Percentiles rank a stretch among this genome's conserved stretches.
phyloP scores from a whole-genome alignment of 441 rosid species.

The Cnidoscolus chayamansa region DNA sequence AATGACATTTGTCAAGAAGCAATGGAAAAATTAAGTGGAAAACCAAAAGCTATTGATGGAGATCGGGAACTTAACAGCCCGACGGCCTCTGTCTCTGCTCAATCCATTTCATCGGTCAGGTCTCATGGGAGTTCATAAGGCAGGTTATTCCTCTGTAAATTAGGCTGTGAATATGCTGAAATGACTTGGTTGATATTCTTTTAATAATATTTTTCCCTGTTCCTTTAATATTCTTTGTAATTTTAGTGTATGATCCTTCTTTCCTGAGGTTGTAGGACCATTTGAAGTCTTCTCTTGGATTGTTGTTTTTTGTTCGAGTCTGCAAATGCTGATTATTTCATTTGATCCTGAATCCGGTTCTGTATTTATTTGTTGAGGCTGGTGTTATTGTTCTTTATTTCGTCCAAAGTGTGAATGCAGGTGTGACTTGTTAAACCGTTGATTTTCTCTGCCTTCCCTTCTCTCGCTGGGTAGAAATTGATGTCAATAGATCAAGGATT shows the following conservation, averaged over 20 bases:
- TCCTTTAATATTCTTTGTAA: background rate
- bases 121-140: slow-evolving; percentile 80
- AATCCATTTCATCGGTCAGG: slow-evolving; percentile 85
- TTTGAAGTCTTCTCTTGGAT: slow-evolving; percentile 20
- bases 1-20: slow-evolving; percentile 75
- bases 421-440: background rate
- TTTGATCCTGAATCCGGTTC: slow-evolving; percentile 18
- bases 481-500: no score
- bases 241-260: slow-evolving; percentile 4
- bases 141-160: slow-evolving; percentile 33
- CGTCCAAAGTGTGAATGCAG: background rate
- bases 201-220: background rate
- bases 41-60: slow-evolving; percentile 59
- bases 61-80: slow-evolving; percentile 80
- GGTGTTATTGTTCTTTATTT: background rate
- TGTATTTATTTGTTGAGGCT: slow-evolving; percentile 29
- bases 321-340: slow-evolving; percentile 38
- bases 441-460: no score
- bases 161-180: slow-evolving; percentile 26
- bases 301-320: slow-evolving; percentile 17
- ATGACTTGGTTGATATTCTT: slow-evolving; percentile 12
- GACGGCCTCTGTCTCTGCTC: slow-evolving; percentile 94
- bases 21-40: slow-evolving; percentile 82
- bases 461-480: no score
- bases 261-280: slow-evolving; percentile 20